Evolutionary conservation across 1,139 yeast genomes (phyloP).

Genomic region (Blastobotrys aristatus): DNA sequence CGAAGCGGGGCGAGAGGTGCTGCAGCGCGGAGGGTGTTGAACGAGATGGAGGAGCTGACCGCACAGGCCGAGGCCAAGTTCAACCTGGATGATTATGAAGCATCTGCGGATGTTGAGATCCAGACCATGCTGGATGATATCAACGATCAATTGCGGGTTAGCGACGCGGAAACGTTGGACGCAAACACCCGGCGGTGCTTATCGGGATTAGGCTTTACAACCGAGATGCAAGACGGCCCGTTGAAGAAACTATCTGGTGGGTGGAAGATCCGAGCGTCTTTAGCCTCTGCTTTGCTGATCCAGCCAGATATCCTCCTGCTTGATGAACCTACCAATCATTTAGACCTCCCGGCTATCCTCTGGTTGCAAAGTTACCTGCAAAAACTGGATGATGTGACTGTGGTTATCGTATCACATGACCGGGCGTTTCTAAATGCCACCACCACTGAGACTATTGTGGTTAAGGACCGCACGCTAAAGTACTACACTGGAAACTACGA

Average conservation of each 20-base stretch:
- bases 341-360: constrained; percentile 88
- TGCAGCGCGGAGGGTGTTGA: constrained; percentile 11
- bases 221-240: constrained; percentile 27
- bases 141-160: constrained; percentile 1
- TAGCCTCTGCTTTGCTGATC: constrained; percentile 70
- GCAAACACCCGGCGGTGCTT: constrained; percentile 5
- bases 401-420: constrained; percentile 79
- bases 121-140: constrained; percentile 5
- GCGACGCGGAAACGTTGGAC: constrained; percentile 6
- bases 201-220: constrained; percentile 10
- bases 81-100: neutral
- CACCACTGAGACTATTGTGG: constrained; percentile 67
- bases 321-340: constrained; percentile 36
- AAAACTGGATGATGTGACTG: constrained; percentile 65
- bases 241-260: constrained; percentile 46
- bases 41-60: constrained; percentile 11
- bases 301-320: constrained; percentile 55
- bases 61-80: neutral
- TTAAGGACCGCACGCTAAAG: constrained; percentile 9
- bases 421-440: constrained; percentile 79
- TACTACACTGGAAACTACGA: constrained; percentile 14
- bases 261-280: constrained; percentile 78
- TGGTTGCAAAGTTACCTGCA: constrained; percentile 72
- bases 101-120: neutral
- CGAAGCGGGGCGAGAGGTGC: constrained; percentile 14